Percentiles rank a stretch among this genome's conserved stretches.
These are phyloP conservation scores for Heterobasidion parviporum DNA, from an alignment of 1,284 basidiomycete genomes.

Conservation along the genomic window DNA sequence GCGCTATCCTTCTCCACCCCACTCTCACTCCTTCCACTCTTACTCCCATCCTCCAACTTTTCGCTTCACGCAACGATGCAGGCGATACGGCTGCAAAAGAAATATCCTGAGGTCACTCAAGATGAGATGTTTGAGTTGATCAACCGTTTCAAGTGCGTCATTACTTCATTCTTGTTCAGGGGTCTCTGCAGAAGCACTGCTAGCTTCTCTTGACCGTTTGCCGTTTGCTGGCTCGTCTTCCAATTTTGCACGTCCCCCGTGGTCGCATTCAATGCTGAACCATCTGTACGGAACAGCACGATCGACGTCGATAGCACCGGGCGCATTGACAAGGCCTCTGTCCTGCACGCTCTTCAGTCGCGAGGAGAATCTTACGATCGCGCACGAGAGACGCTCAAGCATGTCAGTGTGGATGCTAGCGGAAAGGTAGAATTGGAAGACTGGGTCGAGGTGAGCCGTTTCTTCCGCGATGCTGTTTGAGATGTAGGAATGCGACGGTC, in stretches of 20 bases:
- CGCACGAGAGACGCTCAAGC: conserved; percentile 87
- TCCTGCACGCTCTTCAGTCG: conserved; percentile 70
- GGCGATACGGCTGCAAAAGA: conserved; percentile 84
- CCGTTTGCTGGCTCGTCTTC: not conserved
- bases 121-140: conserved; percentile 93
- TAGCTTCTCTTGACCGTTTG: not conserved
- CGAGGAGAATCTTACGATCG: conserved; percentile 88
- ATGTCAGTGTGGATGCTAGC: conserved; percentile 89
- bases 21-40: not conserved
- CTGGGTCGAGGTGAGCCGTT: conserved; percentile 82
- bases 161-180: conserved; percentile 6
- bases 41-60: not conserved
- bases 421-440: conserved; percentile 97
- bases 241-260: not conserved
- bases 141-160: conserved; percentile 86
- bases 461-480: too few relatives aligned
- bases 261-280: not conserved
- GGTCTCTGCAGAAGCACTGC: conserved; percentile 6
- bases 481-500: too few relatives aligned
- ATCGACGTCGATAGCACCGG: conserved; percentile 84
- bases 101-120: conserved; percentile 86
- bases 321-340: conserved; percentile 74
- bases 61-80: conserved; percentile 50
- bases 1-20: too few relatives aligned
- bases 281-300: conserved; percentile 36